These are phyloP conservation scores for Apiospora pterosperma DNA, from an alignment of 2,329 filamentous ascomycete species.

Conservation along the genomic window DNA sequence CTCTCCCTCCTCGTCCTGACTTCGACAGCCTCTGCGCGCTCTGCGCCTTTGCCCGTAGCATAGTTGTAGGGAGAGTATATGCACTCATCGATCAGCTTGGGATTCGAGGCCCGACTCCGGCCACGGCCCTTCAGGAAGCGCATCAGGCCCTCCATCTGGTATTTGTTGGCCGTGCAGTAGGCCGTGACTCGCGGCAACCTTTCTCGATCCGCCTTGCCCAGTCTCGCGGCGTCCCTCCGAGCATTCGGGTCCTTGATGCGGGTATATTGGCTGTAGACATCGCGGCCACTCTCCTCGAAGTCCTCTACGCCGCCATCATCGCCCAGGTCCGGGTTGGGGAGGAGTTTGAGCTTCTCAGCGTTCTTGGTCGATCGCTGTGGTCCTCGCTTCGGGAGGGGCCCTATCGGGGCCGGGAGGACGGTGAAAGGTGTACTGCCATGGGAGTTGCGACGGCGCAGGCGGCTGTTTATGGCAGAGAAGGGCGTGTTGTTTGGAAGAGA, in stretches of 20 bases:
- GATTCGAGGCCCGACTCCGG: constrained; percentile 73
- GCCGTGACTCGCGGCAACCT: constrained; percentile 88
- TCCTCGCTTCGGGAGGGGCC: constrained; percentile 67
- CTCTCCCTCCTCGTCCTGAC: not conserved
- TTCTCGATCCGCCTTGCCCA: constrained; percentile 91
- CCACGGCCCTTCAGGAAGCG: constrained; percentile 83
- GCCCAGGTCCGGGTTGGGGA: constrained; percentile 76
- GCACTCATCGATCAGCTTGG: constrained; percentile 95
- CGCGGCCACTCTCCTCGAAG: constrained; percentile 88
- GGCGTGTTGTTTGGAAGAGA: constrained; percentile 31
- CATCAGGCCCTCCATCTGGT: constrained; percentile 86
- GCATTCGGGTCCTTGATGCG: constrained; percentile 96
- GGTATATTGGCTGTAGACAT: constrained; percentile 97
- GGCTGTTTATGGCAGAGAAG: constrained; percentile 80
- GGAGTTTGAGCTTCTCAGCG: constrained; percentile 93
- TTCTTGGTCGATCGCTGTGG: constrained; percentile 94
- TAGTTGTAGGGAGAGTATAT: constrained; percentile 95
- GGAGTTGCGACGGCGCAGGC: constrained; percentile 81
- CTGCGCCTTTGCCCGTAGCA: constrained; percentile 33
- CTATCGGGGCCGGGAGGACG: constrained; percentile 33
- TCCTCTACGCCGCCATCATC: constrained; percentile 5
- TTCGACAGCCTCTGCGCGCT: constrained; percentile 32
- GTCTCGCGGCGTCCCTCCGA: constrained; percentile 80
- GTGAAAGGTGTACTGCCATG: constrained; percentile 57
- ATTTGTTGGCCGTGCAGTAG: constrained; percentile 91